Evolutionary conservation across 2,329 filamentous ascomycete genomes (phyloP).

Genomic region (Penicillium hesseltinei): DNA sequence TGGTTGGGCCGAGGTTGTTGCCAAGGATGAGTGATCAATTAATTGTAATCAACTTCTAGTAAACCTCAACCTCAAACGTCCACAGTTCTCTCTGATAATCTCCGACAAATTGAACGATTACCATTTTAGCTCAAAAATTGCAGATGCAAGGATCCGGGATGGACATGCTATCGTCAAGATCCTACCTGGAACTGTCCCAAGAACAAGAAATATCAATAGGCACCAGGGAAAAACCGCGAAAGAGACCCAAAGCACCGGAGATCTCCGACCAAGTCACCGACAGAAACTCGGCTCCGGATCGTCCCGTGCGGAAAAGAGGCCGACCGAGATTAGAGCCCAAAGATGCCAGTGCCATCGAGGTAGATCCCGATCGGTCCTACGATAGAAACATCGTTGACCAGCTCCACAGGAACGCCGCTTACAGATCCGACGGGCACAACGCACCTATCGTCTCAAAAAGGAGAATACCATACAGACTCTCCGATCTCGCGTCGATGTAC

Average conservation of each 20-base stretch:
- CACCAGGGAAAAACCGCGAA: background rate
- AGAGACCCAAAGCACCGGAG: slow-evolving; percentile 5
- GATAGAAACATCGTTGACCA: slow-evolving; percentile 3
- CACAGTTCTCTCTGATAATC: no score
- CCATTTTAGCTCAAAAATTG: background rate
- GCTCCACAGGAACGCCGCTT: slow-evolving; percentile 60
- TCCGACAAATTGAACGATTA: no score
- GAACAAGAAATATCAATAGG: background rate
- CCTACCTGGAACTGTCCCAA: slow-evolving; percentile 17
- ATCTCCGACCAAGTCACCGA: slow-evolving; percentile 9
- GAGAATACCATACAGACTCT: slow-evolving; percentile 75
- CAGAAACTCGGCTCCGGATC: slow-evolving; percentile 8
- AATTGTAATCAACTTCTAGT: background rate
- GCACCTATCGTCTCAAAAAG: slow-evolving; percentile 81
- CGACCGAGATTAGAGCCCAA: slow-evolving; percentile 21
- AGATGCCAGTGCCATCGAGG: slow-evolving; percentile 24
- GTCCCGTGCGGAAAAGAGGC: slow-evolving; percentile 20
- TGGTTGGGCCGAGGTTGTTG: no score
- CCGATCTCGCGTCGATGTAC: slow-evolving; percentile 65
- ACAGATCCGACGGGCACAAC: slow-evolving; percentile 81
- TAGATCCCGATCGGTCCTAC: slow-evolving; percentile 3
- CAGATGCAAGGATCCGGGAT: slow-evolving; percentile 8
- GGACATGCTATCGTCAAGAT: slow-evolving; percentile 20
- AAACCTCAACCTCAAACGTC: background rate
- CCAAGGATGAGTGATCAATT: slow-evolving; percentile 8